Evolutionary conservation across 345 rosid genomes (phyloP).

Genomic region (Heritiera littoralis): DNA sequence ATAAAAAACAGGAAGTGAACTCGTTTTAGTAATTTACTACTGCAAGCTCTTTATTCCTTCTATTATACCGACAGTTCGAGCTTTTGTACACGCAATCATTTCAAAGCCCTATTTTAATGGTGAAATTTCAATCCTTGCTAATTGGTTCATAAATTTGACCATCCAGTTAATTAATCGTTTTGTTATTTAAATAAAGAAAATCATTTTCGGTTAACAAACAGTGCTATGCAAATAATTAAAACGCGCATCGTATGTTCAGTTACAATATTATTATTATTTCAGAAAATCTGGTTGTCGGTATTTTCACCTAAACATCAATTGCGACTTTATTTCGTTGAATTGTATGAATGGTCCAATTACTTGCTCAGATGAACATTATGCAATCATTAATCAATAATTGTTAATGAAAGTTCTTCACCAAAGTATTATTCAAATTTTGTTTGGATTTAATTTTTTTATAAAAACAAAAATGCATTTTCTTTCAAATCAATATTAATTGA

Average conservation of each 20-base stretch:
- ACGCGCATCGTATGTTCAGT: background rate
- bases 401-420: slow-evolving; percentile 4
- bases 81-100: background rate
- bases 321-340: background rate
- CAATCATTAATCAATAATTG: slow-evolving; percentile 32
- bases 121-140: background rate
- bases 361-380: slow-evolving; percentile 11
- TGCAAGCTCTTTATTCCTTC: background rate
- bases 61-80: background rate
- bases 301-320: background rate
- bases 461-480: too few species aligned
- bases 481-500: too few species aligned
- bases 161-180: background rate
- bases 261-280: background rate
- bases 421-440: too few species aligned
- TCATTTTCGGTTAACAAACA: background rate
- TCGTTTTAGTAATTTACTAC: background rate
- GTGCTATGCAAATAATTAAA: background rate
- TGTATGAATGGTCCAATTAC: background rate
- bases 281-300: background rate
- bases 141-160: background rate
- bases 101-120: background rate
- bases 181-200: background rate
- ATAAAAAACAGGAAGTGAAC: too few species aligned
- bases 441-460: too few species aligned